Evolutionary conservation across 352 stramenopile species (phyloP).

Genomic region (Phytopythium delawarense): DNA sequence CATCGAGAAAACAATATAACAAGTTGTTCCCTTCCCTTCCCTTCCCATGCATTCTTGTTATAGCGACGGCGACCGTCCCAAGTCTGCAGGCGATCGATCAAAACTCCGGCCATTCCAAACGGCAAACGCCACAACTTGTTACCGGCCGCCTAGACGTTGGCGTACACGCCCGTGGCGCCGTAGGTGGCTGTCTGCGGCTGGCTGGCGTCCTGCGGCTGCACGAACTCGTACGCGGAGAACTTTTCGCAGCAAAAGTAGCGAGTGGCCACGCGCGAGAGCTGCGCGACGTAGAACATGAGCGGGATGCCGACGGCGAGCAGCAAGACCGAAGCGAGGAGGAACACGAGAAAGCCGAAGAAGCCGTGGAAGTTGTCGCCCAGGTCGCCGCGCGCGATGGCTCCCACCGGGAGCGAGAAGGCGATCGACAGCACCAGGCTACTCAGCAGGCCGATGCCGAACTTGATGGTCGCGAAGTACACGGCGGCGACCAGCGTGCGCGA

Average conservation of each 20-base stretch:
- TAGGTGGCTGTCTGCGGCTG: conserved; percentile 22
- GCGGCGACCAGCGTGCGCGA: conserved; percentile 32
- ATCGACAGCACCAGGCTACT: conserved; percentile 52
- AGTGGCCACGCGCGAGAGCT: conserved; percentile 38
- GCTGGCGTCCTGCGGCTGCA: conserved; percentile 16
- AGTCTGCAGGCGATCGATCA: neutral
- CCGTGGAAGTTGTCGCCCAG: conserved; percentile 36
- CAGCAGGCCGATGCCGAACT: conserved; percentile 45
- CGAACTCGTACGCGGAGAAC: conserved; percentile 44
- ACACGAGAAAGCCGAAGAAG: conserved; percentile 37
- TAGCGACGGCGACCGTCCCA: neutral
- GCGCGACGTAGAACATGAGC: conserved; percentile 49
- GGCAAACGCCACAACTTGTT: neutral
- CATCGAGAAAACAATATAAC: neutral
- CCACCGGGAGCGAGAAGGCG: conserved; percentile 44
- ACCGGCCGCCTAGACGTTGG: neutral
- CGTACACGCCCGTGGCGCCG: conserved; percentile 22
- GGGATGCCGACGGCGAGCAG: conserved; percentile 46
- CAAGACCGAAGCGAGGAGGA: conserved; percentile 37
- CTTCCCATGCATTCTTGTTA: neutral
- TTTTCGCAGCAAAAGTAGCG: conserved; percentile 70
- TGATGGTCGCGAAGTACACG: conserved; percentile 62
- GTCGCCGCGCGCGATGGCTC: conserved; percentile 27
- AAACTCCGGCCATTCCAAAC: neutral
- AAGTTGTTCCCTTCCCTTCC: conserved; percentile 3